Conservation (phyloP, 1,139 yeast genomes). For the Nadsonia commutata region DNA sequence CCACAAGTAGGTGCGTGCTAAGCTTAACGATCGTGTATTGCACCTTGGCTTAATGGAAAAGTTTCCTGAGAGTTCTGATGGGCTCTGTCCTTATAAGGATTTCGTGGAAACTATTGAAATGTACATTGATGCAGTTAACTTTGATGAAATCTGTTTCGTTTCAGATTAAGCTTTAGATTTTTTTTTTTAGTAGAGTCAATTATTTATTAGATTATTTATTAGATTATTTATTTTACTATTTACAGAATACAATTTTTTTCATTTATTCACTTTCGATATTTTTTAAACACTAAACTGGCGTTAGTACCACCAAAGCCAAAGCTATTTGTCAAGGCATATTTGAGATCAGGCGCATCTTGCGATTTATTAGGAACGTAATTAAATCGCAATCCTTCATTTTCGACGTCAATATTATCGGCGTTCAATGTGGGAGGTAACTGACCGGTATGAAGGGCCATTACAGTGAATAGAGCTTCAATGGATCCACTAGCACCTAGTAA, state of each 20-base stretch:
- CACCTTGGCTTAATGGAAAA: constrained; percentile 24
- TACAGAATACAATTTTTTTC: too few species aligned
- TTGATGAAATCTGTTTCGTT: neutral
- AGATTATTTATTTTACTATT: neutral
- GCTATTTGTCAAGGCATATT: constrained; percentile 67
- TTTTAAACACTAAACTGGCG: constrained; percentile 45
- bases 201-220: neutral
- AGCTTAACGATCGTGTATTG: constrained; percentile 27
- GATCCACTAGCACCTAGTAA: constrained; percentile 93
- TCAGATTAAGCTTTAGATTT: neutral
- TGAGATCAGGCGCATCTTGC: constrained; percentile 25
- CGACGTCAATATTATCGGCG: constrained; percentile 38
- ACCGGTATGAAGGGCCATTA: constrained; percentile 44
- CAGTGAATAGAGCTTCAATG: constrained; percentile 73
- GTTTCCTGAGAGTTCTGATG: constrained; percentile 23
- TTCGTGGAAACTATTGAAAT: neutral
- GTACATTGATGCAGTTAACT: neutral
- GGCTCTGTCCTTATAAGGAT: constrained; percentile 18
- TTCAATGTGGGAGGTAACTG: constrained; percentile 72
- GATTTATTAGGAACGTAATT: constrained; percentile 46
- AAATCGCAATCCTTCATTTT: constrained; percentile 31
- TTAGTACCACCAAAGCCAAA: constrained; percentile 98
- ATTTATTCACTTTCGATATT: constrained; percentile 12
- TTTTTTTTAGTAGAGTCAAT: too few species aligned
- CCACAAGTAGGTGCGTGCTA: constrained; percentile 18